Conservation (phyloP, 2,329 filamentous ascomycete genomes). For the Colletotrichum orchidophilum region DNA sequence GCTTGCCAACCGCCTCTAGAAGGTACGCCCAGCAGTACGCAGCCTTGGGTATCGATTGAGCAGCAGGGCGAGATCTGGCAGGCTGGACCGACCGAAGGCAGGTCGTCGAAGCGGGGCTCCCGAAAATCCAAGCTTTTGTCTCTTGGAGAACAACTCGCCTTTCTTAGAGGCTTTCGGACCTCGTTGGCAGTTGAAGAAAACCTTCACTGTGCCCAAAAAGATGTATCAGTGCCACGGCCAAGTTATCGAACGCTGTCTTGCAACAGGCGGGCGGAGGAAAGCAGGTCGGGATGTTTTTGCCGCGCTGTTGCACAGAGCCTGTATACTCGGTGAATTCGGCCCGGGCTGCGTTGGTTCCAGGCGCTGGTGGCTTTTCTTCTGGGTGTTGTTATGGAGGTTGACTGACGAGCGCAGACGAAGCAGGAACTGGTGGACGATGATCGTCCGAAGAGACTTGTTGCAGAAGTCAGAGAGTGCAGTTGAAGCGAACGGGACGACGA, state of each 20-base stretch:
- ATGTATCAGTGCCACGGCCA: neutral
- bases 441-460: neutral
- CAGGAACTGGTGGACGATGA: neutral
- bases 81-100: neutral
- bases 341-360: neutral
- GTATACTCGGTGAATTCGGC: conserved; percentile 8
- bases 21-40: neutral
- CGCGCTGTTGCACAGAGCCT: neutral
- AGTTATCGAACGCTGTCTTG: neutral
- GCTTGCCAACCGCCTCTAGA: neutral
- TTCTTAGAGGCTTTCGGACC: neutral
- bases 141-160: neutral
- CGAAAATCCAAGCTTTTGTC: neutral
- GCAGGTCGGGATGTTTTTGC: neutral
- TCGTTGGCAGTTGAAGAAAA: neutral
- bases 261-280: neutral
- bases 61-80: neutral
- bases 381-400: neutral
- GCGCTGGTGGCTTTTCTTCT: neutral
- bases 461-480: neutral
- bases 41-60: neutral
- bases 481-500: conserved; percentile 11
- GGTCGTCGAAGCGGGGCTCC: neutral
- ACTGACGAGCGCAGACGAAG: neutral
- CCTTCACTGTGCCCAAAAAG: neutral